Conservation (phyloP, 371 early-diverging fungal species). For the Rhizopus delemar region DNA sequence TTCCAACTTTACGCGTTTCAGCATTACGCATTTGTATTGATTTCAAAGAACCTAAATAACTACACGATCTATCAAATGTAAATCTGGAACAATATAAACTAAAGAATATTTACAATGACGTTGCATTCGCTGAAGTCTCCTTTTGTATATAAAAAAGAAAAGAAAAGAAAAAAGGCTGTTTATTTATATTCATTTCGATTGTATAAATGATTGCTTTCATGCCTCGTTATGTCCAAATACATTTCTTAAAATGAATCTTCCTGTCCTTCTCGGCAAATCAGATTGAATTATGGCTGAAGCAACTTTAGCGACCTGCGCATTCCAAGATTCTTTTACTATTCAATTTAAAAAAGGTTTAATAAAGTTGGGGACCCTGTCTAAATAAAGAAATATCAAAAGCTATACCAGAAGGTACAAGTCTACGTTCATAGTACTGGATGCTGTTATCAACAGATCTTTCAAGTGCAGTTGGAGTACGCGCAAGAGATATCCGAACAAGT, state of each 20-base stretch:
- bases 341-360: not conserved
- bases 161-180: not conserved
- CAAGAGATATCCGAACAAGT: constrained; percentile 17
- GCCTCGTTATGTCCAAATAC: constrained; percentile 23
- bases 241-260: constrained; percentile 29
- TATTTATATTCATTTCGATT: too few relatives aligned
- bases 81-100: too few relatives aligned
- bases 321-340: constrained; percentile 47
- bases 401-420: constrained; percentile 33
- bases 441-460: constrained; percentile 22
- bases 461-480: constrained; percentile 17
- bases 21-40: too few relatives aligned
- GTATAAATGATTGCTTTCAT: too few relatives aligned
- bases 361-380: too few relatives aligned
- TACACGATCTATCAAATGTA: too few relatives aligned
- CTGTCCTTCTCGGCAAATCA: constrained; percentile 27
- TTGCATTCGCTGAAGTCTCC: not conserved
- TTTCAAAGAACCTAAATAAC: too few relatives aligned
- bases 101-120: too few relatives aligned
- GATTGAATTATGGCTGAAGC: constrained; percentile 37
- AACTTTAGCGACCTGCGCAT: constrained; percentile 33
- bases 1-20: too few relatives aligned
- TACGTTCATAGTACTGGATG: constrained; percentile 20
- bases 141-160: not conserved
- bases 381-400: not conserved